Evolutionary conservation across 1,284 basidiomycete species (phyloP), one percentile per base, ranked within the genome.

Genomic region (Bothia castanella): DNA sequence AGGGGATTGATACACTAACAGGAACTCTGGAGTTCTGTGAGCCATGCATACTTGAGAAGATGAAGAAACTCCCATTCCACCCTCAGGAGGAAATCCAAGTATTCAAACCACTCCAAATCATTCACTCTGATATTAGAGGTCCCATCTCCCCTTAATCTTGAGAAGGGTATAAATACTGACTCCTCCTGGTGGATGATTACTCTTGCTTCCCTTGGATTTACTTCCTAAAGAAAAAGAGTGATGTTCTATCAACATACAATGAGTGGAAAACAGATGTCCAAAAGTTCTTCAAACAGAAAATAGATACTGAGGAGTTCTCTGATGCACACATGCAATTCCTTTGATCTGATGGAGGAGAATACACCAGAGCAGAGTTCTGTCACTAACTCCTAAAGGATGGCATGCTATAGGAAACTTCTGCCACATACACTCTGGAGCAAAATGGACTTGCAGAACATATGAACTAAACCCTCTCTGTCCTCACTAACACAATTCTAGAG

Each of bases 91-190:
- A n/a, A n/a, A n/a, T n/a, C n/a, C n/a, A n/a, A n/a, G n/a, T n/a
- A n/a, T n/a, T n/a, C n/a, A n/a, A n/a, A n/a, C n/a, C n/a, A n/a
- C n/a, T n/a, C n/a, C 32, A 70, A 34, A 45, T 68, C 13, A 53
- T 72, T 10, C 69, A 69, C 46, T 61, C 61, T 0, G 68, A 72
- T 46, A 47, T 71, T 10, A 58, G 61, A 42, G 68, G 68, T 21
- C 69, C 60, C 12, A 54, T 68, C 21, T 57, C 53, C n/a, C 56
- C 58, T n/a, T 29, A 47, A 10, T 49, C 61, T 9, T 36, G 42
- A 16, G 37, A 47, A 6, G 63, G 67, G 0, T 51, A 55, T 27
- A 38, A 54, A 1, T 72, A 69, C 49, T 68, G 64, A 53, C 58
- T 69, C 20, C 55, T 62, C 7, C 69, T 72, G 45, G 61, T 64